Evolutionary conservation across 2,329 filamentous ascomycete genomes (phyloP), one percentile per base, ranked within the genome.

Genomic region (Trichoderma pleuroti): DNA sequence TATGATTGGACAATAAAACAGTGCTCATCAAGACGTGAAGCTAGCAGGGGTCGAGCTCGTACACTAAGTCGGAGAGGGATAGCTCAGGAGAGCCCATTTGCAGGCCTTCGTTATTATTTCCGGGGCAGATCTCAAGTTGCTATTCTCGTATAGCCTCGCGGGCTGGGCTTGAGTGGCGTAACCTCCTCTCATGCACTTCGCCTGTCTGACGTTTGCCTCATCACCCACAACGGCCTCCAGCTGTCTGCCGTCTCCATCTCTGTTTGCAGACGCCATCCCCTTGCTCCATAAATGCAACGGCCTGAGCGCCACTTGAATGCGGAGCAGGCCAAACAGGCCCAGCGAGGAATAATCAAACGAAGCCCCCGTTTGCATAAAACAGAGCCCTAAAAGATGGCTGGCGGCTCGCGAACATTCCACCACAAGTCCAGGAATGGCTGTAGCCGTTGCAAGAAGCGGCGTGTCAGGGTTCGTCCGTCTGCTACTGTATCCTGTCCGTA

Each of bases 391-490:
- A 34, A 18, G n/a, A 68, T 68, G 64, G 16, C 36, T 42, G 54
- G 54, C 3, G 64, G 64, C 28, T 68, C 64, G 21, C 64, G 64
- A 59, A 68, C 64, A 16, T 68, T 60, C 54, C 64, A 68, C 36
- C 54, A 68, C 54, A 68, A 68, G 54, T 46, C 64, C 8, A n/a
- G 54, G 1, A 68, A 68, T 59, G 64, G 64, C 54, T 68, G 64
- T 39, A 46, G 54, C 36, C 64, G 64, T 49, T 68, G 64, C 64
- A 68, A 68, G 64, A 68, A 59, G 64, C 64, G 64, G 30, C 64
- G 54, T 24, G 64, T 68, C 54, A 68, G 64, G 54, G 64, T 68
- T 60, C 36, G 64, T 68, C 16, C 46, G 26, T 32, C 36, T 26
- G 7, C 21, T 26, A 42, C 18, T 42, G 36, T 42, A 16, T 67